Conservation (phyloP, 139 green algal genomes). For the Chlamydomonas asymmetrica region DNA sequence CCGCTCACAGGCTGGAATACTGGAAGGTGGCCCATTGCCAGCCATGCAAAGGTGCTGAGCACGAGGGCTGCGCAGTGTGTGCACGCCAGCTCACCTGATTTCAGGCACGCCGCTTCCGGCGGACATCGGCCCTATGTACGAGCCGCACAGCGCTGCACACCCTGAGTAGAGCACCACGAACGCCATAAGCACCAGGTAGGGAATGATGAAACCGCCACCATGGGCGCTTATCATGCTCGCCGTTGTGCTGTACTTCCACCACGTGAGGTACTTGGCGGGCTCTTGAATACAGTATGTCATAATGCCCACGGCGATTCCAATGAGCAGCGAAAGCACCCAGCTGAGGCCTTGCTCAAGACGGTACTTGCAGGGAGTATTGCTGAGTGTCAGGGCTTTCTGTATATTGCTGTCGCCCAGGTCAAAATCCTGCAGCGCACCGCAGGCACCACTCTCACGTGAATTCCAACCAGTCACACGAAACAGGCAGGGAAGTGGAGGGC, state of each 20-base stretch:
- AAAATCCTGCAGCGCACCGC: slow-evolving; percentile 21
- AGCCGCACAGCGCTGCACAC: slow-evolving; percentile 55
- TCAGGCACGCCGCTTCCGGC: slow-evolving; percentile 77
- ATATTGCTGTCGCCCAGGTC: slow-evolving; percentile 25
- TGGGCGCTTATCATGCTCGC: slow-evolving; percentile 1
- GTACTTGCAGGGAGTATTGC: slow-evolving; percentile 10
- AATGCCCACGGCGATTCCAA: slow-evolving; percentile 26
- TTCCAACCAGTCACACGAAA: too few relatives aligned
- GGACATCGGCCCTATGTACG: slow-evolving; percentile 64
- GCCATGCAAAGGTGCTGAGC: too few relatives aligned
- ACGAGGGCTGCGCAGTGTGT: too few relatives aligned
- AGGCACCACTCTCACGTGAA: too few relatives aligned
- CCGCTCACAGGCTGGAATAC: too few relatives aligned
- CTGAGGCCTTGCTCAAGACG: slow-evolving; percentile 7
- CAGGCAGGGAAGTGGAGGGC: too few relatives aligned
- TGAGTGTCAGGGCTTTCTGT: slow-evolving; percentile 21
- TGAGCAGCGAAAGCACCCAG: slow-evolving; percentile 24
- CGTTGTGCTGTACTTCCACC: slow-evolving; percentile 20
- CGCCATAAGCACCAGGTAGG: slow-evolving; percentile 33
- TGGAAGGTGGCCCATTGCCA: too few relatives aligned
- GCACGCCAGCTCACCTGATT: too few relatives aligned
- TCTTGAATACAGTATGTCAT: background rate
- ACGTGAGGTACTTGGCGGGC: background rate
- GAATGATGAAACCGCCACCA: slow-evolving; percentile 15
- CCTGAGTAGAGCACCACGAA: slow-evolving; percentile 35